Percentiles rank a stretch among this genome's conserved stretches.
These are phyloP conservation scores for Aspergillus nanangensis DNA, from an alignment of 495 filamentous ascomycete species.

Conservation along the genomic window DNA sequence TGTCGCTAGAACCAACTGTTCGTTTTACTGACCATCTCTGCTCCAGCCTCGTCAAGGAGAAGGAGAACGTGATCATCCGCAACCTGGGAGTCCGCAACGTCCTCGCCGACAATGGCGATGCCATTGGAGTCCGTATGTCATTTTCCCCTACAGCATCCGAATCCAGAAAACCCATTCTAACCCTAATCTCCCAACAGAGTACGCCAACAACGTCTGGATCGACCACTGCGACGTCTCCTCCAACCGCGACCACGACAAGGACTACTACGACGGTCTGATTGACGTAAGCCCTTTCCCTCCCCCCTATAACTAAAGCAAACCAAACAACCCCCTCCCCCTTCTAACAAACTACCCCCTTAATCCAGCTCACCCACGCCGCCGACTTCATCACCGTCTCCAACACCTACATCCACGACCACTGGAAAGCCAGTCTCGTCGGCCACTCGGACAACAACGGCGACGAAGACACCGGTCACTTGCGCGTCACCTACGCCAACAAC, in stretches of 20 bases:
- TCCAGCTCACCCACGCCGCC: constrained; percentile 38
- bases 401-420: constrained; percentile 57
- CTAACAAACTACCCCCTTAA: neutral
- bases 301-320: neutral
- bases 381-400: constrained; percentile 50
- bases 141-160: neutral
- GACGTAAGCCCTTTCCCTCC: constrained; percentile 37
- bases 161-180: neutral
- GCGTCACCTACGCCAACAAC: constrained; percentile 60
- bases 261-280: constrained; percentile 65
- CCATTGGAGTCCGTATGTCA: constrained; percentile 47
- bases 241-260: constrained; percentile 51
- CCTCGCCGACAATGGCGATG: constrained; percentile 54
- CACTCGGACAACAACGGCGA: constrained; percentile 44
- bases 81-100: constrained; percentile 60
- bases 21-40: neutral
- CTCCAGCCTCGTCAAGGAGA: constrained; percentile 36
- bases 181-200: constrained; percentile 22
- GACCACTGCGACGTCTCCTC: constrained; percentile 65
- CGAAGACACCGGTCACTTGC: constrained; percentile 51
- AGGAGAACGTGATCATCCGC: constrained; percentile 57
- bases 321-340: no score
- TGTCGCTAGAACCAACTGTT: no score
- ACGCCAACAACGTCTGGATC: constrained; percentile 60
- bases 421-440: constrained; percentile 59